A percentile compares a stretch with the other conserved stretches of the same genome.
Conservation (phyloP, 805 yeast species). For the Yarrowia deformans region DNA sequence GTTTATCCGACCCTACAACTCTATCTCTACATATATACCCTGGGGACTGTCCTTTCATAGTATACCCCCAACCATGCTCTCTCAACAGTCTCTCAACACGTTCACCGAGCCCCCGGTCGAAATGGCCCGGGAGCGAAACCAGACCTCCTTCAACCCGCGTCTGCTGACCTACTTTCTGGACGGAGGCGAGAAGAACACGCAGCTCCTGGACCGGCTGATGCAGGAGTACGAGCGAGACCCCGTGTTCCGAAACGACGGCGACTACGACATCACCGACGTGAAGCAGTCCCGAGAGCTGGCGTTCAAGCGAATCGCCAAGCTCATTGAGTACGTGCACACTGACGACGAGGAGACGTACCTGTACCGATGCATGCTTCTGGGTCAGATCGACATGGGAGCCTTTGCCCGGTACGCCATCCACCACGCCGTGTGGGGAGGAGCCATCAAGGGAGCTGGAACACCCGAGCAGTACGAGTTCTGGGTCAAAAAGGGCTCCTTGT, state of each 20-base stretch:
- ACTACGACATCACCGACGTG: conserved; percentile 58
- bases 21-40: not conserved
- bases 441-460: conserved; percentile 87
- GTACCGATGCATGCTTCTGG: conserved; percentile 46
- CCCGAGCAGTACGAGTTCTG: conserved; percentile 82
- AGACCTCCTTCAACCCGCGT: conserved; percentile 51
- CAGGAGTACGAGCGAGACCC: conserved; percentile 64
- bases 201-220: conserved; percentile 51
- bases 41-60: not conserved
- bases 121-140: conserved; percentile 53
- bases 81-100: conserved; percentile 41
- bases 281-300: conserved; percentile 51
- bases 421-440: conserved; percentile 79
- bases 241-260: conserved; percentile 54
- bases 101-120: conserved; percentile 50
- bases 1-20: conserved; percentile 1
- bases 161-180: conserved; percentile 55
- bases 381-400: conserved; percentile 69
- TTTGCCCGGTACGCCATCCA: conserved; percentile 87
- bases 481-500: conserved; percentile 63
- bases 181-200: conserved; percentile 54
- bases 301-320: conserved; percentile 47
- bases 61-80: conserved; percentile 6
- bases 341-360: conserved; percentile 43
- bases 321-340: conserved; percentile 40